Percentiles rank a stretch among this genome's conserved stretches.
phyloP scores from a whole-genome alignment of 2,329 filamentous ascomycete genomes.

The Septoria linicola region DNA sequence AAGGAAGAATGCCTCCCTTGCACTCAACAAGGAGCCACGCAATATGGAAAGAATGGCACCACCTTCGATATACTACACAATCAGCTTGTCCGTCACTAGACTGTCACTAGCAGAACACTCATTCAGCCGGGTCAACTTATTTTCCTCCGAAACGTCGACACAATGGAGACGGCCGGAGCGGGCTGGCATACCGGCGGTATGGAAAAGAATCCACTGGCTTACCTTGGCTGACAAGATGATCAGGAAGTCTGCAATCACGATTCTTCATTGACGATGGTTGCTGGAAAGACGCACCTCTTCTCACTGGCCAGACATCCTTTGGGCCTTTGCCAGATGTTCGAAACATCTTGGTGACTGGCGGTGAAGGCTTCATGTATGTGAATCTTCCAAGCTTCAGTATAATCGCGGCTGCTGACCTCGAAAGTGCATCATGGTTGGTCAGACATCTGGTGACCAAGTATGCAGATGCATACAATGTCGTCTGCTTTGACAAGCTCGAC shows the following conservation, averaged over 20 bases:
- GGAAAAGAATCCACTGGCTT: not conserved
- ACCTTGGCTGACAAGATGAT: not conserved
- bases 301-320: slow-evolving; percentile 69
- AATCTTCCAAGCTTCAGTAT: slow-evolving; percentile 20
- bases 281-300: slow-evolving; percentile 69
- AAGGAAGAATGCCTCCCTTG: slow-evolving; percentile 20
- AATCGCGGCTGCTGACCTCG: slow-evolving; percentile 5
- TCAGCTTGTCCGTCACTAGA: not conserved
- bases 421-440: slow-evolving; percentile 75
- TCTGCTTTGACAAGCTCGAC: slow-evolving; percentile 83
- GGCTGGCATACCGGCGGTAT: slow-evolving; percentile 25
- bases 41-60: not conserved
- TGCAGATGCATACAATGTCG: slow-evolving; percentile 69
- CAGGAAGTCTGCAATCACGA: slow-evolving; percentile 42
- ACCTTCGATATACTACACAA: not conserved
- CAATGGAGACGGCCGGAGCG: slow-evolving; percentile 20
- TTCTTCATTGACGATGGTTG: slow-evolving; percentile 57
- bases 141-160: too few species aligned
- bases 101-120: not conserved
- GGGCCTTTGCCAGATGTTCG: slow-evolving; percentile 66
- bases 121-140: too few species aligned
- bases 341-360: slow-evolving; percentile 82
- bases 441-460: slow-evolving; percentile 75
- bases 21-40: not conserved
- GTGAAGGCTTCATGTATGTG: slow-evolving; percentile 75